Conservation (phyloP, 2,329 filamentous ascomycete genomes). For the Tetracladium maxilliforme region DNA sequence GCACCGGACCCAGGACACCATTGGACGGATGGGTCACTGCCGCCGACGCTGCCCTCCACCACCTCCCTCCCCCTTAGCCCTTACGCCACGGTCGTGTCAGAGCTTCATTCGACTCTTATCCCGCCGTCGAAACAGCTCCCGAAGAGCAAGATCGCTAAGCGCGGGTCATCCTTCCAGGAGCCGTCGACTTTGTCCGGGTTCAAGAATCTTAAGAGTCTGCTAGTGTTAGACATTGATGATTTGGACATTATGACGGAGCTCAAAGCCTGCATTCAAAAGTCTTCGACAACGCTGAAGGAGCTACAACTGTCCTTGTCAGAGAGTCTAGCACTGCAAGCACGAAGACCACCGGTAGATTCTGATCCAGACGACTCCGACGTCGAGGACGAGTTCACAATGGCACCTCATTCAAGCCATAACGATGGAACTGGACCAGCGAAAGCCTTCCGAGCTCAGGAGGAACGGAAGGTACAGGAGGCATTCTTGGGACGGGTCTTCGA, state of each 20-base stretch:
- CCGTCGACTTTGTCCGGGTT: constrained; percentile 43
- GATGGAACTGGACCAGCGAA: constrained; percentile 27
- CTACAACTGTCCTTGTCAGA: constrained; percentile 45
- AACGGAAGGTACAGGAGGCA: constrained; percentile 37
- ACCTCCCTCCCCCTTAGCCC: too few species aligned
- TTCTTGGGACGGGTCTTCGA: constrained; percentile 37
- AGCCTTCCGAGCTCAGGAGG: constrained; percentile 31
- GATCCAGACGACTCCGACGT: constrained; percentile 33
- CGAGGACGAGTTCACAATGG: constrained; percentile 34
- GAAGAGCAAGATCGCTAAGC: constrained; percentile 20
- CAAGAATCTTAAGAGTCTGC: constrained; percentile 33
- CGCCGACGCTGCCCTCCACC: too few species aligned
- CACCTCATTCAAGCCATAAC: constrained; percentile 11
- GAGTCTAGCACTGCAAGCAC: constrained; percentile 27
- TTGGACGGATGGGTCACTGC: too few species aligned
- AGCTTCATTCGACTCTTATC: constrained; percentile 16
- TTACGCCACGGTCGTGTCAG: too few species aligned
- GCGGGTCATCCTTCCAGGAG: too few species aligned
- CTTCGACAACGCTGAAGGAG: constrained; percentile 34
- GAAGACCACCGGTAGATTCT: constrained; percentile 22
- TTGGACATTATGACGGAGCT: constrained; percentile 41
- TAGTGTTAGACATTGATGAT: constrained; percentile 44
- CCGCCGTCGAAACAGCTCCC: constrained; percentile 18
- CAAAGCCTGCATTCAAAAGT: constrained; percentile 37
- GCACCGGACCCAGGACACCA: too few species aligned